Evolutionary conservation across 2,329 filamentous ascomycete genomes (phyloP).

Genomic region (Aspergillus fijiensis): DNA sequence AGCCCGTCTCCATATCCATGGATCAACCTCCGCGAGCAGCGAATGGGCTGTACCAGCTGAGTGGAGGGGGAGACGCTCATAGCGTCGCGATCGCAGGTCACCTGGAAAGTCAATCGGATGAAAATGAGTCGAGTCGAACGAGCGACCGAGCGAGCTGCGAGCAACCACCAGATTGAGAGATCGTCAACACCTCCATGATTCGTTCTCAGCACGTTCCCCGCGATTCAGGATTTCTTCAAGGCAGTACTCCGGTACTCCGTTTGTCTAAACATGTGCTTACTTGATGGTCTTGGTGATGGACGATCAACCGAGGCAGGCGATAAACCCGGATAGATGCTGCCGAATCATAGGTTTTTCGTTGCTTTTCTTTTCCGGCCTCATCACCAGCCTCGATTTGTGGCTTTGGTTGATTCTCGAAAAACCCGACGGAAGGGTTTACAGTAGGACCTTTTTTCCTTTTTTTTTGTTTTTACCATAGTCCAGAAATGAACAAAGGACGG

Average conservation of each 20-base stretch:
- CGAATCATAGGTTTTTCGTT: not conserved
- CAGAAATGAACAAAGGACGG: not conserved
- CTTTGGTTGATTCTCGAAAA: too few species aligned
- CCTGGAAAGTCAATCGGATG: not conserved
- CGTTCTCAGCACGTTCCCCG: not conserved
- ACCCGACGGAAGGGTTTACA: too few species aligned
- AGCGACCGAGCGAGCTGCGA: too few species aligned
- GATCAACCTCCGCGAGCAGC: not conserved
- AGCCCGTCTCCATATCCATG: not conserved
- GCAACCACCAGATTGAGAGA: not conserved
- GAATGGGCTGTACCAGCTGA: not conserved
- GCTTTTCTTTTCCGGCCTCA: too few species aligned
- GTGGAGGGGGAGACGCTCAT: not conserved
- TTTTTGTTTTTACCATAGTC: not conserved
- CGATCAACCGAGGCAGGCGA: not conserved
- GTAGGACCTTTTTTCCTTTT: not conserved
- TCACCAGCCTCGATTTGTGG: too few species aligned
- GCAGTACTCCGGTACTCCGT: not conserved
- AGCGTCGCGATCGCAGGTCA: not conserved
- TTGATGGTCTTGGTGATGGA: not conserved
- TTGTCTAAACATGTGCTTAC: not conserved
- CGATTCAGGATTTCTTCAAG: not conserved
- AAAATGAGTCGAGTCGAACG: too few species aligned
- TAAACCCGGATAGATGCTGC: not conserved
- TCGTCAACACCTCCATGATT: not conserved